A percentile compares a stretch with the other conserved stretches of the same genome.
Conservation (phyloP, 73 alveolate species). For the Symbiodinium natans region DNA sequence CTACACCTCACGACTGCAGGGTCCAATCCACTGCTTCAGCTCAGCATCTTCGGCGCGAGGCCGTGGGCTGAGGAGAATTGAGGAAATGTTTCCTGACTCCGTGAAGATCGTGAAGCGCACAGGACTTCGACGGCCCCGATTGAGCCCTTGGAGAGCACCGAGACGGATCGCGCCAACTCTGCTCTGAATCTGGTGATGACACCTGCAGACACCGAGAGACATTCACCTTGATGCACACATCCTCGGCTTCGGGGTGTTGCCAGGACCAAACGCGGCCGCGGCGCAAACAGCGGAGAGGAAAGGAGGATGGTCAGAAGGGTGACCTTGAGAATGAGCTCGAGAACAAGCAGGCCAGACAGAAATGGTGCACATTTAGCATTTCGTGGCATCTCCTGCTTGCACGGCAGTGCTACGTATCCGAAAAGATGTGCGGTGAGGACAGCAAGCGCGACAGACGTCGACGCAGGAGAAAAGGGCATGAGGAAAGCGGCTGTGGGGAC, state of each 20-base stretch:
- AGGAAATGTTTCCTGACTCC: too few species aligned
- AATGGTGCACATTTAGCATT: too few species aligned
- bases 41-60: conserved; percentile 14
- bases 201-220: background rate
- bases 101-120: too few species aligned
- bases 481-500: background rate
- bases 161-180: too few species aligned
- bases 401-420: too few species aligned
- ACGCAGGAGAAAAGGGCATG: background rate
- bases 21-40: background rate
- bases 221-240: background rate
- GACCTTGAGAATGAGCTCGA: too few species aligned
- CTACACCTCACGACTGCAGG: background rate
- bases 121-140: too few species aligned
- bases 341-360: too few species aligned
- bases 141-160: too few species aligned
- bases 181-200: background rate
- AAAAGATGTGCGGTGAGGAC: background rate
- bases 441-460: background rate
- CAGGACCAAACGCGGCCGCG: background rate
- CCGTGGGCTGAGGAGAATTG: too few species aligned
- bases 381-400: too few species aligned
- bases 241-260: too few species aligned
- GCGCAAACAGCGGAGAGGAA: background rate
- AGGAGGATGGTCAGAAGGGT: background rate